A percentile compares a stretch with the other conserved stretches of the same genome.
Evolutionary conservation across 192 early-diverging fungal species (phyloP).

Genomic region (Coemansia sp.): DNA sequence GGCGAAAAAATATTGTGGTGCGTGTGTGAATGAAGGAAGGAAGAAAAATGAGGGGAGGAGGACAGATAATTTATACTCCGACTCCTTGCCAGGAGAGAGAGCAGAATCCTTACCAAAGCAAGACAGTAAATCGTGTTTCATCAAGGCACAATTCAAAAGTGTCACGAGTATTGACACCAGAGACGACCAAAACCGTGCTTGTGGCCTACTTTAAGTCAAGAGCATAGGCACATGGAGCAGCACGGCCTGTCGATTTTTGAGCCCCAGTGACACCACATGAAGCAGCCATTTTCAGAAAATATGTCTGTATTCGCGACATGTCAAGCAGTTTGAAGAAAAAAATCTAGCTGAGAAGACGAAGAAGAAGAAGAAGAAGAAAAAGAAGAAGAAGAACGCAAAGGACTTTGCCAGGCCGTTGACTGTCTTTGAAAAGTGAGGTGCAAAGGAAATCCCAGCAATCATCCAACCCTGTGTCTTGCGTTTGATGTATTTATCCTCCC

Average conservation of each 20-base stretch:
- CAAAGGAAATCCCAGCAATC: neutral
- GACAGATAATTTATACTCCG: neutral
- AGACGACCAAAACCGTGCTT: neutral
- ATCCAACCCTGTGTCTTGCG: neutral
- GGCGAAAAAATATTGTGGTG: neutral
- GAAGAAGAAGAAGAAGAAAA: no score
- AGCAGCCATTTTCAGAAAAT: neutral
- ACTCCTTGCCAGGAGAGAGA: neutral
- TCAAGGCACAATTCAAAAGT: neutral
- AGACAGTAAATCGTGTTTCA: neutral
- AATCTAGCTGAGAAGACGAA: neutral
- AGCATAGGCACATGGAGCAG: neutral
- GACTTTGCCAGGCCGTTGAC: neutral
- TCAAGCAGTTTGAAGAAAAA: neutral
- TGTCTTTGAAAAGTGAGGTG: neutral
- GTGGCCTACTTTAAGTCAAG: neutral
- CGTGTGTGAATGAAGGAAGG: neutral
- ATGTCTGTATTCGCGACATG: neutral
- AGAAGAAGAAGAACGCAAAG: neutral
- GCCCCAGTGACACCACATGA: neutral
- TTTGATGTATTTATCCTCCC: neutral
- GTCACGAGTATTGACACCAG: conserved; percentile 3
- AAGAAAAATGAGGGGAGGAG: neutral
- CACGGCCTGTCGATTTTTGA: neutral
- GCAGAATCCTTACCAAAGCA: neutral